These are phyloP conservation scores for Rhodotorula sp. DNA, from an alignment of 1,284 basidiomycete genomes.

Conservation along the genomic window DNA sequence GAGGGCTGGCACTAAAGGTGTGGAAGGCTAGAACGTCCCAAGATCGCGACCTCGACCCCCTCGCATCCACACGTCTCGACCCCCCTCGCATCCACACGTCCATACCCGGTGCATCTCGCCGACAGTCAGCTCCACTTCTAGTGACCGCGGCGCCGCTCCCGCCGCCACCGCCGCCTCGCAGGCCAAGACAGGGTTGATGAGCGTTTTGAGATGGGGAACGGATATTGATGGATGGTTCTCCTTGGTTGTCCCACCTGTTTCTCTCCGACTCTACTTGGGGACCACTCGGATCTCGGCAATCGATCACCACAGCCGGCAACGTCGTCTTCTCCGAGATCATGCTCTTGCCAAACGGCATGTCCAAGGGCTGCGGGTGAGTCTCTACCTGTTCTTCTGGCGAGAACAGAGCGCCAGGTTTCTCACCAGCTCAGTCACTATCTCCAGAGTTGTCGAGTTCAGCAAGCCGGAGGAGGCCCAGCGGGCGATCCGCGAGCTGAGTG, in stretches of 20 bases:
- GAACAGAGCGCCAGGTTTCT: neutral
- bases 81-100: neutral
- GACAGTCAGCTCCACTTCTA: too few relatives aligned
- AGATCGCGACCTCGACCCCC: neutral
- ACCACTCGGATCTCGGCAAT: neutral
- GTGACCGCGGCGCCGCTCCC: too few relatives aligned
- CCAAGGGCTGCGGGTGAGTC: slow-evolving; percentile 94
- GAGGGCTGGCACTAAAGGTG: slow-evolving; percentile 22
- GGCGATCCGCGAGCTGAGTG: slow-evolving; percentile 80
- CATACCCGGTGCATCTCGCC: neutral
- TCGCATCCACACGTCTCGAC: neutral
- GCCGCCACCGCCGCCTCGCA: neutral
- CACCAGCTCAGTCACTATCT: neutral
- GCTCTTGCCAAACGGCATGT: slow-evolving; percentile 89
- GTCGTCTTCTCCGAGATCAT: slow-evolving; percentile 99
- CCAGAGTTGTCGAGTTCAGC: slow-evolving; percentile 86
- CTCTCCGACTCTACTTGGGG: neutral
- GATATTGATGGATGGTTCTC: slow-evolving; percentile 28
- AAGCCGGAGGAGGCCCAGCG: slow-evolving; percentile 78
- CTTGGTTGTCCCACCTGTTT: neutral
- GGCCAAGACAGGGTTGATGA: slow-evolving; percentile 7
- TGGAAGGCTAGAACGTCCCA: neutral
- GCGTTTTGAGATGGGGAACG: slow-evolving; percentile 12
- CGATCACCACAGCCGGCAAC: slow-evolving; percentile 51
- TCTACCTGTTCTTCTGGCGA: neutral